phyloP scores from a whole-genome alignment of 2,329 filamentous ascomycete genomes.

The Scytalidium lignicola region DNA sequence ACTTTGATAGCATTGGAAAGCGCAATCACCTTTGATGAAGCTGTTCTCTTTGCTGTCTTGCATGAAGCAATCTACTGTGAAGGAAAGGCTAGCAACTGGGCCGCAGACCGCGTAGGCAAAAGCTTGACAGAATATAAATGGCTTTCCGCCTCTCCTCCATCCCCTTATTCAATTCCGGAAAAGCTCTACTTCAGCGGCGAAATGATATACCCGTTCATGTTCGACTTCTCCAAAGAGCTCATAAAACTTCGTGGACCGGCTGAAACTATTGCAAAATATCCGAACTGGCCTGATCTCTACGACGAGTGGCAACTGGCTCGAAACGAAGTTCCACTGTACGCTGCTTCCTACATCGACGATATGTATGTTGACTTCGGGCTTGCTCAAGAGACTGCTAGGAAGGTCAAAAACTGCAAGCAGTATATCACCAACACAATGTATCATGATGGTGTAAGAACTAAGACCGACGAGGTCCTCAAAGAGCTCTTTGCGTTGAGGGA shows the following conservation, averaged over 20 bases:
- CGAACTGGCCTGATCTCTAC: slow-evolving; percentile 73
- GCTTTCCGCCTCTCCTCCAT: slow-evolving; percentile 28
- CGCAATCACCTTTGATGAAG: slow-evolving; percentile 64
- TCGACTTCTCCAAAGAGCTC: slow-evolving; percentile 75
- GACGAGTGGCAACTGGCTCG: slow-evolving; percentile 64
- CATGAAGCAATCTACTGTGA: slow-evolving; percentile 88
- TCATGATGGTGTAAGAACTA: slow-evolving; percentile 73
- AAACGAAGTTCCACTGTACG: slow-evolving; percentile 83
- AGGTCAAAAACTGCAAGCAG: slow-evolving; percentile 72
- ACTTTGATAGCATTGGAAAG: slow-evolving; percentile 66
- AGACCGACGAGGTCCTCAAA: slow-evolving; percentile 69
- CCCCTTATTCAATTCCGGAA: slow-evolving; percentile 31
- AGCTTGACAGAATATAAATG: slow-evolving; percentile 43
- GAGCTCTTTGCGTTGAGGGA: slow-evolving; percentile 75
- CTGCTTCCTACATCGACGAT: slow-evolving; percentile 77
- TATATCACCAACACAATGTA: slow-evolving; percentile 85
- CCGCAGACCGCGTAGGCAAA: slow-evolving; percentile 60
- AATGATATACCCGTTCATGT: slow-evolving; percentile 86
- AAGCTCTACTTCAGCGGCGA: slow-evolving; percentile 78
- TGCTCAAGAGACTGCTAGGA: slow-evolving; percentile 65
- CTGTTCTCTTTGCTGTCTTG: slow-evolving; percentile 77
- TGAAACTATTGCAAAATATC: slow-evolving; percentile 60
- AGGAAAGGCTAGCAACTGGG: slow-evolving; percentile 64
- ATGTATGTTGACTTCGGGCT: slow-evolving; percentile 86
- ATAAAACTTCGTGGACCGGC: slow-evolving; percentile 63